Evolutionary conservation across 495 filamentous ascomycete genomes (phyloP), one percentile per base, ranked within the genome.

Genomic region (Parathielavia hyrcaniae): DNA sequence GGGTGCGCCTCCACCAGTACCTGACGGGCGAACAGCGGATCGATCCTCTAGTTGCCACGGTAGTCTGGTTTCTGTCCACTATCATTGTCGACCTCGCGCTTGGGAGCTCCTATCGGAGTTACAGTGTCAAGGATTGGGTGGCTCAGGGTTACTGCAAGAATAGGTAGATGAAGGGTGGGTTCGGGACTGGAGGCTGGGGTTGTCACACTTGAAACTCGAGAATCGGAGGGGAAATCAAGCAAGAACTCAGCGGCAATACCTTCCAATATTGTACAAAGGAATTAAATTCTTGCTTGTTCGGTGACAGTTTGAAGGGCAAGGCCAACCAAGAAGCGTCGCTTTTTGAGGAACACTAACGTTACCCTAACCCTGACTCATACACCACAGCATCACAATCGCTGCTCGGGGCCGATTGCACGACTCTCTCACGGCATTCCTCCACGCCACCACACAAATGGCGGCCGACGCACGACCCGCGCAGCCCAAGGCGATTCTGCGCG

Each of bases 401-500:
- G 2, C 26, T 30, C 6, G 3, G 6, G 6, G 26, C 6, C 6
- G 26, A 30, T 30, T 30, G 26, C 26, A 2, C 26, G 26, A 30
- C 26, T 2, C 26, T 30, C 26, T 30, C 26, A n/a, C 26, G 26
- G 3, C 26, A 30, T 12, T 32, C n/a, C n/a, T 26, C 45, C 12
- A 26, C 16, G 26, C 6, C 12, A 30, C 5, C n/a, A 11, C 5
- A 34, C 46, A 49, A 7, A 72, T 71, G 66, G 60, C 65, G 26
- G 52, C 61, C n/a, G 61, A 69, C n/a, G 55, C 19, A 70, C 78
- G 50, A 32, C 83, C 84, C 34, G 80, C 86, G 32, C 87, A 89
- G 61, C 91, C 91, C 49, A 78, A 81, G 50, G 92, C 93, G 67
- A 83, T 97, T 49, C 81, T 98, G 35, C 87, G 93, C 62, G 93